phyloP scores from a whole-genome alignment of 352 stramenopile genomes.

The Phytopythium litorale region DNA sequence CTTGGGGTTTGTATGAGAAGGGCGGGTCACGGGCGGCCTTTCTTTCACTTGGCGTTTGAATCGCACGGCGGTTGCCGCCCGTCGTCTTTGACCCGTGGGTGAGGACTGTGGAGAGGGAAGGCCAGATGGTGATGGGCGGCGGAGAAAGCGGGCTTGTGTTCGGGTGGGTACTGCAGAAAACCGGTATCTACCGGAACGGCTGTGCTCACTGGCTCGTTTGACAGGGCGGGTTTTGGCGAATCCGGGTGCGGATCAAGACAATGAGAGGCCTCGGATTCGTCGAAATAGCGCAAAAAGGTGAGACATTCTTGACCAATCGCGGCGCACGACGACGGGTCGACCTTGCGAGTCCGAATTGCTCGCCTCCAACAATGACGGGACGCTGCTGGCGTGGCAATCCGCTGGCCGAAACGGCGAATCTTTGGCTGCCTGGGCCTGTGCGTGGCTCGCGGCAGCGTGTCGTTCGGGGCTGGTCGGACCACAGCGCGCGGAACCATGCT shows the following conservation, averaged over 20 bases:
- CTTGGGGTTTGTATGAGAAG: constrained; percentile 6
- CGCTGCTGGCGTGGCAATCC: neutral
- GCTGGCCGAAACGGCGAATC: neutral
- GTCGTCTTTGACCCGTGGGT: constrained; percentile 1
- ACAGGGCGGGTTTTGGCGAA: neutral
- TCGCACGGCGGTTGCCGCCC: constrained; percentile 1
- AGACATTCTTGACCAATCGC: constrained; percentile 8
- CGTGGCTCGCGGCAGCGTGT: too few relatives aligned
- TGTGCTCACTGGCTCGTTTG: constrained; percentile 5
- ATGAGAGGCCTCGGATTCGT: neutral
- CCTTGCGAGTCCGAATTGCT: too few relatives aligned
- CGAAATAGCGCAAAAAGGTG: neutral
- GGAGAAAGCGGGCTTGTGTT: neutral
- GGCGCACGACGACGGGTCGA: neutral
- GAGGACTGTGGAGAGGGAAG: neutral
- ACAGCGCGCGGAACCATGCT: too few relatives aligned
- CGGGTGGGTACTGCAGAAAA: neutral
- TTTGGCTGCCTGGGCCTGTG: too few relatives aligned
- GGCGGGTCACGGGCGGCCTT: neutral
- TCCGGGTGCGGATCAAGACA: neutral
- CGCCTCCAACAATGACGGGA: too few relatives aligned
- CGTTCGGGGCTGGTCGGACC: too few relatives aligned
- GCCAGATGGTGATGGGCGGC: constrained; percentile 3
- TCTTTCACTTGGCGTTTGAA: constrained; percentile 4
- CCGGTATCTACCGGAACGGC: neutral